Base-by-base conservation (phyloP, 208 protist species). In the Crithidia acanthocephali region DNA sequence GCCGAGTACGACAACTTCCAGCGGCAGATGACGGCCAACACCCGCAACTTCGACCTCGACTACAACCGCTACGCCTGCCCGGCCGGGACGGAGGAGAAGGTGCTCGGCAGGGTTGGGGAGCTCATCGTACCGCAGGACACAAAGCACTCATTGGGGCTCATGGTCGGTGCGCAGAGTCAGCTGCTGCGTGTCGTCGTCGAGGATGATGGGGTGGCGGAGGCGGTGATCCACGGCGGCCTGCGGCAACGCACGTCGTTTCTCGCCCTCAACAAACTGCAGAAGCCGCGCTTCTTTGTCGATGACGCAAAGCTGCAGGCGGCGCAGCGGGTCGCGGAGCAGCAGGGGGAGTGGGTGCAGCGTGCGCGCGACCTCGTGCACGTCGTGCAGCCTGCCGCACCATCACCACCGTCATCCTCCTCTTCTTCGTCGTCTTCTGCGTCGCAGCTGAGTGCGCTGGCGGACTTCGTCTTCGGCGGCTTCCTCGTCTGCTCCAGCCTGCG, bases 401-500 rank as follows among this genome's bases (percentile, higher is more conserved):
- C n/a, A n/a, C n/a, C n/a, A n/a, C n/a, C n/a, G 28, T 97, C 91
- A 68, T 45, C 67, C 7, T 47, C 53, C 23, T 3, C 61, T 42
- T 7, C 64, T 32, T 50, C 56, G 42, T 35, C 47, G 30, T 40
- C 58, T 18, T 20, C 22, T 6, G 0, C 55, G 71, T 22, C 50
- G 27, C 22, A 69, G 44, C 55, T 77, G 22, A 27, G 63, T 40
- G 61, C 50, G 78, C 64, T 80, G 35, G 68, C 85, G 68, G 62
- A 88, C 95, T 98, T 95, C 76, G 97, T 99, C 0, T 99, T 99
- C 85, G 99, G 98, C 20, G 70, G 59, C 18, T 98, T 98, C 45
- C 66, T 99, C 33, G 93, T 99, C 45, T 99, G 97, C 85, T 82
- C 84, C 15, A 88, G 74, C 48, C 61, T 98, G 30, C 73, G 68